A percentile compares a stretch with the other conserved stretches of the same genome.
Evolutionary conservation across 306 rosid genomes (phyloP).

Genomic region (Vigna reflexopilosa): DNA sequence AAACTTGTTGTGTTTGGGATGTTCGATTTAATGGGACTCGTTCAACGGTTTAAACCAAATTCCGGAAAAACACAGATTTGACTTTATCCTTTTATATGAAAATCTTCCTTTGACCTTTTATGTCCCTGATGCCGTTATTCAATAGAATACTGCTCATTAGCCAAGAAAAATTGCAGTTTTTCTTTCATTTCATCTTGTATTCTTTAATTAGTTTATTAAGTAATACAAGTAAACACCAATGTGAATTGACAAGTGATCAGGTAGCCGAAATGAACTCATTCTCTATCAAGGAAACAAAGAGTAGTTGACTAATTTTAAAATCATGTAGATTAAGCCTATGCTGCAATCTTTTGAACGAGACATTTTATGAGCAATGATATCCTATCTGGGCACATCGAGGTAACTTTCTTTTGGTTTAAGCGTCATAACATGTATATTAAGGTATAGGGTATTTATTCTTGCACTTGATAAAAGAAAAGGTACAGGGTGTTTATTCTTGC

Average conservation of each 20-base stretch:
- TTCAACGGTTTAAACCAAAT: conserved; percentile 42
- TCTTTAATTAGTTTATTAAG: neutral
- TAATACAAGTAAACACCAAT: neutral
- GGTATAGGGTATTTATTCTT: too few species aligned
- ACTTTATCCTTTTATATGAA: conserved; percentile 19
- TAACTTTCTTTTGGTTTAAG: too few species aligned
- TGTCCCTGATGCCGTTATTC: neutral
- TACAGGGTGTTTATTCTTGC: too few species aligned
- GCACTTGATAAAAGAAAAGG: too few species aligned
- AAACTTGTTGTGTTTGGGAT: conserved; percentile 21
- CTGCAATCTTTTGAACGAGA: too few species aligned
- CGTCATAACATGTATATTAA: too few species aligned
- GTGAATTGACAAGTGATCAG: neutral
- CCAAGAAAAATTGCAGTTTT: neutral
- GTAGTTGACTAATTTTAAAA: too few species aligned
- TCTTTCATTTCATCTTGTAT: neutral
- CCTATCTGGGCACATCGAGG: too few species aligned
- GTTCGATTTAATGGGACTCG: conserved; percentile 13
- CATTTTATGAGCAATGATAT: too few species aligned
- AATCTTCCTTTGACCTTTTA: conserved; percentile 19
- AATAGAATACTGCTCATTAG: neutral
- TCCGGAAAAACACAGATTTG: conserved; percentile 33
- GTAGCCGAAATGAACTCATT: too few species aligned
- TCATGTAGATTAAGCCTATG: too few species aligned
- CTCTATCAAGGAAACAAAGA: too few species aligned